These are phyloP conservation scores for Moelleriella libera DNA, from an alignment of 2,329 filamentous ascomycete species.

Conservation along the genomic window DNA sequence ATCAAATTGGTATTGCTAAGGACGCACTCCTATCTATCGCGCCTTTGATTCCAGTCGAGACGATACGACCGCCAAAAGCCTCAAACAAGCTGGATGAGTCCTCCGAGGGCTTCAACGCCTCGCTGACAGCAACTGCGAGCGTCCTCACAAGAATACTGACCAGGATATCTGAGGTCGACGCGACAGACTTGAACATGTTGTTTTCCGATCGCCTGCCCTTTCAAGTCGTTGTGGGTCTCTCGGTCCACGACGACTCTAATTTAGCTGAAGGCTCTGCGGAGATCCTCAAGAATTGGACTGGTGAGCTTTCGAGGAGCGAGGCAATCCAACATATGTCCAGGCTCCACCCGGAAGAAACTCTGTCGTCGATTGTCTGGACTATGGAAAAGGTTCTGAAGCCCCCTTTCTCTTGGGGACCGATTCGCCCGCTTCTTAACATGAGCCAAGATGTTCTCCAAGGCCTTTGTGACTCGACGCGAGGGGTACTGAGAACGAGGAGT, in stretches of 20 bases:
- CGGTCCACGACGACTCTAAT: constrained; percentile 67
- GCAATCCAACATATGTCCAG: constrained; percentile 25
- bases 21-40: constrained; percentile 58
- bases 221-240: constrained; percentile 60
- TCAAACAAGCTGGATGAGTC: constrained; percentile 23
- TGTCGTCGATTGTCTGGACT: constrained; percentile 28
- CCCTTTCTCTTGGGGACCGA: constrained; percentile 38
- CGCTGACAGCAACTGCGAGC: constrained; percentile 40
- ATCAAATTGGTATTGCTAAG: constrained; percentile 58
- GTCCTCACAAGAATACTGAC: constrained; percentile 64
- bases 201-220: constrained; percentile 55
- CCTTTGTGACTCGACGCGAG: constrained; percentile 40
- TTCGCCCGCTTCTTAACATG: constrained; percentile 41
- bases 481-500: constrained; percentile 38
- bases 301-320: constrained; percentile 36
- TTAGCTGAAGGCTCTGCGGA: constrained; percentile 71
- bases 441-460: constrained; percentile 41
- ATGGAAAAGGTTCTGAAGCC: constrained; percentile 19
- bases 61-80: constrained; percentile 44
- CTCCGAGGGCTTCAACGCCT: constrained; percentile 59
- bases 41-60: constrained; percentile 61
- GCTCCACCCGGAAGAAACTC: constrained; percentile 23
- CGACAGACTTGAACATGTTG: constrained; percentile 52
- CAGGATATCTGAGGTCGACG: constrained; percentile 62
- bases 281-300: constrained; percentile 69